phyloP scores from a whole-genome alignment of 208 protist genomes.

The Kentomonas sorsogonicus region DNA sequence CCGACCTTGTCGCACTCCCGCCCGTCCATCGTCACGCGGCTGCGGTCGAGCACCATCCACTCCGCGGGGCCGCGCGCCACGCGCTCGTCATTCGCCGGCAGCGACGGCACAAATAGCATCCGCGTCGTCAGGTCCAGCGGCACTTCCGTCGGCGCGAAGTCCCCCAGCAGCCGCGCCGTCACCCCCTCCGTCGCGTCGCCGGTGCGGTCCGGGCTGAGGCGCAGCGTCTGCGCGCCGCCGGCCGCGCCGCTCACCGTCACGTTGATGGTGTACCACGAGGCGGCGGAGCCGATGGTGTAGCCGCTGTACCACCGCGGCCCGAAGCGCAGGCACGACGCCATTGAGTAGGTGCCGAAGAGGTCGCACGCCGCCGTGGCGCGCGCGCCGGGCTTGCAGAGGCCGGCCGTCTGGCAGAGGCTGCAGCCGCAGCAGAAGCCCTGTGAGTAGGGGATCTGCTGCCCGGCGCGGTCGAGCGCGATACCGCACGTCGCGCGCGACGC shows the following conservation, averaged over 20 bases:
- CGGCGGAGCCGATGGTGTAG: slow-evolving; percentile 59
- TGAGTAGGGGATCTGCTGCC: slow-evolving; percentile 59
- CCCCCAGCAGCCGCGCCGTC: slow-evolving; percentile 59
- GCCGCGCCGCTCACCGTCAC: slow-evolving; percentile 22
- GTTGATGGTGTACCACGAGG: slow-evolving; percentile 57
- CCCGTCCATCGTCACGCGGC: slow-evolving; percentile 63
- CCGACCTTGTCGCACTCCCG: slow-evolving; percentile 86
- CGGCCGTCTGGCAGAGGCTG: slow-evolving; percentile 50
- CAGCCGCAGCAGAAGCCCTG: slow-evolving; percentile 87
- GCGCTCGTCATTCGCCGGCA: slow-evolving; percentile 27
- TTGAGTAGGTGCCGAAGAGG: slow-evolving; percentile 40
- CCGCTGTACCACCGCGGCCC: slow-evolving; percentile 71
- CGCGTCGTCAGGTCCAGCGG: slow-evolving; percentile 45
- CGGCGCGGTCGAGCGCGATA: slow-evolving; percentile 27
- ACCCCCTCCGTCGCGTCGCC: slow-evolving; percentile 38
- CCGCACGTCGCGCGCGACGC: slow-evolving; percentile 62
- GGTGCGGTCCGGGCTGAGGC: slow-evolving; percentile 36
- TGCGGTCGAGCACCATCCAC: slow-evolving; percentile 71
- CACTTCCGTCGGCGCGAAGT: slow-evolving; percentile 44
- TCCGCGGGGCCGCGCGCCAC: slow-evolving; percentile 47
- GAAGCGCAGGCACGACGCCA: slow-evolving; percentile 83
- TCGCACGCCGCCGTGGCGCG: slow-evolving; percentile 57
- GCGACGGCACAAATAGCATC: slow-evolving; percentile 73
- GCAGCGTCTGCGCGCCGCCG: slow-evolving; percentile 19
- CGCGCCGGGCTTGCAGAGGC: slow-evolving; percentile 46